Percentiles rank a stretch among this genome's conserved stretches.
phyloP scores from a whole-genome alignment of 805 yeast species.

The Brettanomyces nanus region DNA sequence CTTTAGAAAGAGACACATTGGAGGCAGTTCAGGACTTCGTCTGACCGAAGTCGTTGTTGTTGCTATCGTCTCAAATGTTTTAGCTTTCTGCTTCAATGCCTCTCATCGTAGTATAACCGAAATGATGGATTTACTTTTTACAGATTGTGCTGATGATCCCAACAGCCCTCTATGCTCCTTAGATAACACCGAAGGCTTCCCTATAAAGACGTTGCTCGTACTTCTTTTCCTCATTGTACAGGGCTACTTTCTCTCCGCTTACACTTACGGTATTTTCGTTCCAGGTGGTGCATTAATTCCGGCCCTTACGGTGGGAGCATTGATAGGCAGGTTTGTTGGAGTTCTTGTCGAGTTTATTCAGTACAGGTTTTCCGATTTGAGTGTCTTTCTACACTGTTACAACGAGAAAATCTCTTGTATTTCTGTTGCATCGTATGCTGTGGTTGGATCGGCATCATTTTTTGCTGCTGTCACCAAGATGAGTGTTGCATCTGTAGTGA shows the following conservation, averaged over 20 bases:
- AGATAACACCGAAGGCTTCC: slow-evolving; percentile 22
- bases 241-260: slow-evolving; percentile 55
- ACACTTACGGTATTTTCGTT: slow-evolving; percentile 59
- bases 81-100: slow-evolving; percentile 24
- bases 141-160: slow-evolving; percentile 43
- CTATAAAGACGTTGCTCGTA: slow-evolving; percentile 24
- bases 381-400: slow-evolving; percentile 32
- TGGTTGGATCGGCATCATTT: slow-evolving; percentile 81
- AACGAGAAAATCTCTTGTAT: slow-evolving; percentile 41
- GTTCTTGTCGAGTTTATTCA: slow-evolving; percentile 43
- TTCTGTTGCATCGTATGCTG: slow-evolving; percentile 82
- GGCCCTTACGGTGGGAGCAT: slow-evolving; percentile 53
- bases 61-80: slow-evolving; percentile 41
- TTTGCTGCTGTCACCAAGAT: slow-evolving; percentile 74
- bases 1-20: slow-evolving; percentile 19
- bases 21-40: slow-evolving; percentile 23
- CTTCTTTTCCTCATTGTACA: slow-evolving; percentile 34
- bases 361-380: slow-evolving; percentile 25
- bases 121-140: slow-evolving; percentile 52
- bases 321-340: slow-evolving; percentile 50
- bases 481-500: slow-evolving; percentile 73
- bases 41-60: slow-evolving; percentile 41
- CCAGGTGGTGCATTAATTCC: slow-evolving; percentile 68
- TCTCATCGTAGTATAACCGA: slow-evolving; percentile 49
- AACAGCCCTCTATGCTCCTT: slow-evolving; percentile 19